Evolutionary conservation across 1,284 basidiomycete species (phyloP).

Genomic region (Ustilago trichophora): DNA sequence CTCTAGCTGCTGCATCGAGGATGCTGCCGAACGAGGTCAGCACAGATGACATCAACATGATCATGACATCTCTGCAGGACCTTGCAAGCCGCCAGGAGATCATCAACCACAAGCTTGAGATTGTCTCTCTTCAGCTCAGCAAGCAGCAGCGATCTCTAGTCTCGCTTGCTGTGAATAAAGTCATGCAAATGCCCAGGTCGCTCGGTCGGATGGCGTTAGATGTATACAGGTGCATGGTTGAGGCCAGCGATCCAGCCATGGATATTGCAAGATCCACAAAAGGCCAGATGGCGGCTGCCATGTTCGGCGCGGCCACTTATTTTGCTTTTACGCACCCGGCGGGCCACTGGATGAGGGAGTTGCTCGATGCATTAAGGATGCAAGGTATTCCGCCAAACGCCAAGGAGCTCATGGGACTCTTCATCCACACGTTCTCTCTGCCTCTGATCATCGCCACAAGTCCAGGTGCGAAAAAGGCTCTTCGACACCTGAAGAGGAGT

Average conservation of each 20-base stretch:
- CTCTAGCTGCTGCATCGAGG: too few relatives aligned
- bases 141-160: neutral
- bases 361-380: too few relatives aligned
- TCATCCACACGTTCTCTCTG: conserved; percentile 19
- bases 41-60: neutral
- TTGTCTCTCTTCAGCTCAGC: neutral
- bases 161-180: neutral
- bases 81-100: neutral
- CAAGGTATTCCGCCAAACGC: neutral
- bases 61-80: neutral
- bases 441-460: conserved; percentile 19
- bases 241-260: conserved; percentile 1
- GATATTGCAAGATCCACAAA: neutral
- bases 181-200: neutral
- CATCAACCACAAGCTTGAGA: neutral
- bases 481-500: neutral
- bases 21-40: too few relatives aligned
- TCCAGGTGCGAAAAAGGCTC: conserved; percentile 2
- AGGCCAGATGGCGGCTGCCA: neutral
- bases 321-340: neutral
- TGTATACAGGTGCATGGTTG: neutral
- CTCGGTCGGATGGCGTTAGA: neutral
- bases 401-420: neutral
- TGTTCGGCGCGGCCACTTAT: neutral
- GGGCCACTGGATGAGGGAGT: neutral